phyloP scores from a whole-genome alignment of 2,329 filamentous ascomycete genomes.

The Trichoderma sp. region DNA sequence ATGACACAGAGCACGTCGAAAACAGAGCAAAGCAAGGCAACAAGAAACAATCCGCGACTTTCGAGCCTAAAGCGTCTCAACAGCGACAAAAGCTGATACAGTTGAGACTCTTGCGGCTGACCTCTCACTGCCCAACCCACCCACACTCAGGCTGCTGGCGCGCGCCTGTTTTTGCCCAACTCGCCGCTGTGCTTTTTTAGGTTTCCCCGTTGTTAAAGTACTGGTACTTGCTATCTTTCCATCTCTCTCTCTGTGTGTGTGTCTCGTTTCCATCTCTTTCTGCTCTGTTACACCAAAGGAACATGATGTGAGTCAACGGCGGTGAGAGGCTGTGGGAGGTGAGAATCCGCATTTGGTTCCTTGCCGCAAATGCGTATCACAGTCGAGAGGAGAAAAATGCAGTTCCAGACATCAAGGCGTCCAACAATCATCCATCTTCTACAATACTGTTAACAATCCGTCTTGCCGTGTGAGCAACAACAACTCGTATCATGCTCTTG shows the following conservation, averaged over 20 bases:
- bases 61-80: background rate
- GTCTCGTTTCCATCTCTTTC: too few relatives aligned
- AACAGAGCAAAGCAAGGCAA: background rate
- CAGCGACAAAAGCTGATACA: background rate
- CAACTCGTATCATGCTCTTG: background rate
- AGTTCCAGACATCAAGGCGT: background rate
- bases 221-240: background rate
- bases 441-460: too few relatives aligned
- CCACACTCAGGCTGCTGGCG: conserved; percentile 18
- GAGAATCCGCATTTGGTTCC: background rate
- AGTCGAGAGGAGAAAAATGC: background rate
- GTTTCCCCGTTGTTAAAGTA: conserved; percentile 1
- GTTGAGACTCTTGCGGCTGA: background rate
- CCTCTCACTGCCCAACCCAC: conserved; percentile 21
- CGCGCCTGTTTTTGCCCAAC: conserved; percentile 27
- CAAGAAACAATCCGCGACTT: background rate
- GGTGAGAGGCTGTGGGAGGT: background rate
- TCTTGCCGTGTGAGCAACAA: too few relatives aligned
- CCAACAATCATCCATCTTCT: background rate
- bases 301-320: conserved; percentile 6
- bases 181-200: conserved; percentile 11
- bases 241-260: background rate
- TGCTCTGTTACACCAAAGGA: background rate
- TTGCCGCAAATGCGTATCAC: background rate
- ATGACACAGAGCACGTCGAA: background rate